A percentile compares a stretch with the other conserved stretches of the same genome.
These are phyloP conservation scores for Saccharum officinarum DNA, from an alignment of 176 grass and related monocot genomes.

Conservation along the genomic window DNA sequence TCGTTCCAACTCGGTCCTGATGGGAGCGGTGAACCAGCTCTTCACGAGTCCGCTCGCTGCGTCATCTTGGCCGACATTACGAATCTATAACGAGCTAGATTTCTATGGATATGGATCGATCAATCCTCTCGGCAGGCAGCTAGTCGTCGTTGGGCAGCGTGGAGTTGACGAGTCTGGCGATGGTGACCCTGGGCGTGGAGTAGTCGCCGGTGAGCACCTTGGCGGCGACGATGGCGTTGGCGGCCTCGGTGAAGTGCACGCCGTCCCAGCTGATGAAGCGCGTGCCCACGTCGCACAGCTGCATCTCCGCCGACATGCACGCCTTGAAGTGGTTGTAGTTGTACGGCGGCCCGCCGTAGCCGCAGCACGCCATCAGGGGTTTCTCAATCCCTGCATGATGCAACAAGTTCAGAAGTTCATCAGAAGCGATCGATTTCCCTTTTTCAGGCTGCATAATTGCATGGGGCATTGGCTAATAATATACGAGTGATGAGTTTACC, in stretches of 20 bases:
- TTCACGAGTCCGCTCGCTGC: neutral
- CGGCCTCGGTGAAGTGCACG: conserved; percentile 68
- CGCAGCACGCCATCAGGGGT: conserved; percentile 81
- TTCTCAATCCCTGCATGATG: conserved; percentile 28
- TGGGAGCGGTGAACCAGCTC: neutral
- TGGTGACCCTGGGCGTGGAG: conserved; percentile 61
- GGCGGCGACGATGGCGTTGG: conserved; percentile 51
- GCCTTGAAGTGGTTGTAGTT: conserved; percentile 65
- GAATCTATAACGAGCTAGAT: neutral
- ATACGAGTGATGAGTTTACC: neutral
- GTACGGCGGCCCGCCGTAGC: conserved; percentile 82
- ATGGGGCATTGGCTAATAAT: too few species aligned
- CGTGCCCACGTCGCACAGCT: conserved; percentile 56
- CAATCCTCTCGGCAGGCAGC: neutral
- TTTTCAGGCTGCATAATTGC: too few species aligned
- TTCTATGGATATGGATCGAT: neutral
- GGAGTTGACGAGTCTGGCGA: conserved; percentile 54
- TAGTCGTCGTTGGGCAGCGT: conserved; percentile 38
- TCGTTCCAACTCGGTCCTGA: too few species aligned
- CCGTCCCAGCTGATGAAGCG: conserved; percentile 82
- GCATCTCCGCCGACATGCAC: conserved; percentile 52
- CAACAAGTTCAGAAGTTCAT: neutral
- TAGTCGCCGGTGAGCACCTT: conserved; percentile 63
- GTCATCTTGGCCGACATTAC: neutral
- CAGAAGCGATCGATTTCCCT: neutral